Conservation (phyloP, 176 grass and related monocot genomes). For the Oryza longistaminata region DNA sequence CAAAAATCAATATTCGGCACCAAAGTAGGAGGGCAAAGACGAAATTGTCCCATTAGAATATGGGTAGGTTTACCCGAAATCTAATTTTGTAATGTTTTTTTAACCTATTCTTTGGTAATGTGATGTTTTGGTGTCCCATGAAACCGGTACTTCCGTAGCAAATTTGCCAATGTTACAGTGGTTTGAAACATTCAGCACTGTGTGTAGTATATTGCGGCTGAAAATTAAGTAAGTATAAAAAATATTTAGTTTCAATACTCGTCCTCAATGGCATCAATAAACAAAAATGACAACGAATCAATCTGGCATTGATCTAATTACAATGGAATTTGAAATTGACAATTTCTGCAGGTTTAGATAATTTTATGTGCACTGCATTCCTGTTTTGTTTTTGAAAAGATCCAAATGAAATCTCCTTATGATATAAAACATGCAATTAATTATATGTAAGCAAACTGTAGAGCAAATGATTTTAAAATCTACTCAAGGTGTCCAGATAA, state of each 20-base stretch:
- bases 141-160: not conserved
- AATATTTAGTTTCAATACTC: not conserved
- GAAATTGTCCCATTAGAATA: too few relatives aligned
- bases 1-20: too few relatives aligned
- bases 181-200: not conserved
- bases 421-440: too few relatives aligned
- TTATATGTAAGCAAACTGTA: too few relatives aligned
- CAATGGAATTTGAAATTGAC: not conserved
- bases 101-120: not conserved
- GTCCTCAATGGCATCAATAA: not conserved
- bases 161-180: not conserved
- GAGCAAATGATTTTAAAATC: too few relatives aligned
- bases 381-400: not conserved
- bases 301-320: not conserved
- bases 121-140: not conserved
- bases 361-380: not conserved
- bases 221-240: not conserved
- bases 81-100: not conserved
- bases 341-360: not conserved
- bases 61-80: slow-evolving; percentile 4
- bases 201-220: not conserved
- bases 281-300: not conserved
- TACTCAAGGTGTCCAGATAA: too few relatives aligned
- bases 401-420: too few relatives aligned
- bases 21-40: too few relatives aligned